phyloP scores from a whole-genome alignment of 2,329 filamentous ascomycete genomes.

The Beauveria sp. region DNA sequence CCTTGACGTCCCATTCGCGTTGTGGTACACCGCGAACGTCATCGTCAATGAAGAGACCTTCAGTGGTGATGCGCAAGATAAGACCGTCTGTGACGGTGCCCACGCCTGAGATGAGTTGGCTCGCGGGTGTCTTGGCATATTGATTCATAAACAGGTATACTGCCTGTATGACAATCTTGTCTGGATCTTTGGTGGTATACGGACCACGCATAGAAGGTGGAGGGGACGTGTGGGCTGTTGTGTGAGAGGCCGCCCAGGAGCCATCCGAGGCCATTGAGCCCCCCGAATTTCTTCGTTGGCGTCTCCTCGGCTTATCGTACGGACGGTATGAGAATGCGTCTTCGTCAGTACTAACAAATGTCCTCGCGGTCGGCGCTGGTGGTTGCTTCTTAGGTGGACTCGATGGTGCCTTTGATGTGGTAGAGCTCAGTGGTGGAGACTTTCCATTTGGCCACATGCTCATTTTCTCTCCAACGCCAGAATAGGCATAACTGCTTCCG shows the following conservation, averaged over 20 bases:
- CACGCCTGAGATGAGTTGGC: slow-evolving; percentile 77
- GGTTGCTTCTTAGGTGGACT: slow-evolving; percentile 34
- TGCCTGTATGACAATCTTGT: slow-evolving; percentile 92
- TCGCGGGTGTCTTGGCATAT: slow-evolving; percentile 81
- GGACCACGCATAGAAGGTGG: slow-evolving; percentile 70
- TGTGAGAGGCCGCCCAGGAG: slow-evolving; percentile 78
- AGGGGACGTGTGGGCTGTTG: slow-evolving; percentile 75
- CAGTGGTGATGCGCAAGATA: slow-evolving; percentile 84
- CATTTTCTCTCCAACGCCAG: slow-evolving; percentile 59
- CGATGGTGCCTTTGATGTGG: slow-evolving; percentile 20
- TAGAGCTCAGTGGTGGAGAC: slow-evolving; percentile 32
- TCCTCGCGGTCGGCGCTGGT: slow-evolving; percentile 45
- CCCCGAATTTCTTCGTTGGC: slow-evolving; percentile 53
- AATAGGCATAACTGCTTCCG: slow-evolving; percentile 53
- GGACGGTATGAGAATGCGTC: slow-evolving; percentile 67
- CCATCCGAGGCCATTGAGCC: slow-evolving; percentile 73
- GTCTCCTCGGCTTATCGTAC: slow-evolving; percentile 61
- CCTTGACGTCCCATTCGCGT: slow-evolving; percentile 97
- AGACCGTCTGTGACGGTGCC: slow-evolving; percentile 85
- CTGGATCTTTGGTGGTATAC: slow-evolving; percentile 82
- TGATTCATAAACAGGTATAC: slow-evolving; percentile 91
- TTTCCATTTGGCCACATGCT: slow-evolving; percentile 62
- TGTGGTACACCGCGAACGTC: slow-evolving; percentile 87
- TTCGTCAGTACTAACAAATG: slow-evolving; percentile 54
- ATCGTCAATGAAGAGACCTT: slow-evolving; percentile 95